Percentiles rank a stretch among this genome's conserved stretches.
These are phyloP conservation scores for Candida tropicalis DNA, from an alignment of 1,139 yeast species.

Conservation along the genomic window DNA sequence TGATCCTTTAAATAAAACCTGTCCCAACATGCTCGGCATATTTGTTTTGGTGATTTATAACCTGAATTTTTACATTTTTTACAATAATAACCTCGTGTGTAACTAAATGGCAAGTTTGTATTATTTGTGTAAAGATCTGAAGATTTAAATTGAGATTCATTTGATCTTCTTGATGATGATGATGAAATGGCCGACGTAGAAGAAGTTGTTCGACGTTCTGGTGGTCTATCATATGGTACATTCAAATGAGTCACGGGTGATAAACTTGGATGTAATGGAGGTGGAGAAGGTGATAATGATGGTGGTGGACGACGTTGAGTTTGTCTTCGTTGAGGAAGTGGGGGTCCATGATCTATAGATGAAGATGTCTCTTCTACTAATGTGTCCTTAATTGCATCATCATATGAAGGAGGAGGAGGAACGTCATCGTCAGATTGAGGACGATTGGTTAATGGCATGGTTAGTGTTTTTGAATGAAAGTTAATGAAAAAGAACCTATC, in stretches of 20 bases:
- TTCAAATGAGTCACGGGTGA: conserved; percentile 14
- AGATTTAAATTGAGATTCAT: not conserved
- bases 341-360: conserved; percentile 9
- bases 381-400: conserved; percentile 1
- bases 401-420: conserved; percentile 3
- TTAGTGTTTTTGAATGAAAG: not conserved
- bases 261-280: conserved; percentile 11
- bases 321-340: conserved; percentile 15
- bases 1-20: conserved; percentile 28
- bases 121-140: conserved; percentile 32
- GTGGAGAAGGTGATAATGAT: conserved; percentile 11
- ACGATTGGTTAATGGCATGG: conserved; percentile 2
- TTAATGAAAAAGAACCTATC: too few relatives aligned
- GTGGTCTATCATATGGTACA: not conserved
- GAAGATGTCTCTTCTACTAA: conserved; percentile 4
- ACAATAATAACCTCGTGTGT: conserved; percentile 39
- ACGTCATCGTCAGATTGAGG: not conserved
- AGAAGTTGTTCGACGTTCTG: not conserved
- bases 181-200: not conserved
- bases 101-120: conserved; percentile 57
- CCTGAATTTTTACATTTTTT: conserved; percentile 47
- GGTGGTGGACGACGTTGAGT: conserved; percentile 9
- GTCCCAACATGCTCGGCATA: conserved; percentile 43
- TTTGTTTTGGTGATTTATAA: conserved; percentile 29
- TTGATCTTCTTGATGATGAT: conserved; percentile 3